A percentile compares a stretch with the other conserved stretches of the same genome.
These are phyloP conservation scores for Zizania palustris DNA, from an alignment of 202 grass and related monocot genomes.

Conservation along the genomic window DNA sequence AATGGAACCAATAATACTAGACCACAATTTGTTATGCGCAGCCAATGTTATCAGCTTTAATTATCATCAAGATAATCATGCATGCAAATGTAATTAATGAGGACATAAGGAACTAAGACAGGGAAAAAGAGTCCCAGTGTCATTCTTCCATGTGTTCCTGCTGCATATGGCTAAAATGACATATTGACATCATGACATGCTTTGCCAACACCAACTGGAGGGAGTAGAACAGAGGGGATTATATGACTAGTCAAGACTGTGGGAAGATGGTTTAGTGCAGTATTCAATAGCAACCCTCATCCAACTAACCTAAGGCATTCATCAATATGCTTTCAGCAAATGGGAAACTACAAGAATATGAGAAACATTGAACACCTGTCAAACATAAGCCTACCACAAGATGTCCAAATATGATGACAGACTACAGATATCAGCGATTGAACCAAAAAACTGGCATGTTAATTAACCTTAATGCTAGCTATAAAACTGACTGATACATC, in stretches of 20 bases:
- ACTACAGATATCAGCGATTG: not conserved
- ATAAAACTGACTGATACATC: not conserved
- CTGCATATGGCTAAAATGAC: too few species aligned
- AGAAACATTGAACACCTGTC: not conserved
- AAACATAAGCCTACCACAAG: slow-evolving; percentile 12
- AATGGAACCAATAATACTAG: not conserved
- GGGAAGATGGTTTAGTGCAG: not conserved
- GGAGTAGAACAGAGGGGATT: not conserved
- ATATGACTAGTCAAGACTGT: not conserved
- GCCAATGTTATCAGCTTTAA: not conserved
- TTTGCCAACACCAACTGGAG: not conserved
- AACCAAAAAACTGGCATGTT: slow-evolving; percentile 29
- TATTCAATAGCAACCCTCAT: slow-evolving; percentile 7
- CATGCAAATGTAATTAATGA: too few species aligned
- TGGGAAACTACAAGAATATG: not conserved
- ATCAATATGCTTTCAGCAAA: not conserved
- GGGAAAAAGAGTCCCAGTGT: too few species aligned
- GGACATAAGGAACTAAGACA: too few species aligned
- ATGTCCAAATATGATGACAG: not conserved
- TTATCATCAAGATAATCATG: too few species aligned
- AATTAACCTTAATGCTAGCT: not conserved
- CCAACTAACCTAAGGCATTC: not conserved
- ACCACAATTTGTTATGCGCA: not conserved
- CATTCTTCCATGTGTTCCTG: too few species aligned
- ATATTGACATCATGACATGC: too few species aligned